Evolutionary conservation across 2,329 filamentous ascomycete species (phyloP).

Genomic region (Scleromitrula shiraiana): DNA sequence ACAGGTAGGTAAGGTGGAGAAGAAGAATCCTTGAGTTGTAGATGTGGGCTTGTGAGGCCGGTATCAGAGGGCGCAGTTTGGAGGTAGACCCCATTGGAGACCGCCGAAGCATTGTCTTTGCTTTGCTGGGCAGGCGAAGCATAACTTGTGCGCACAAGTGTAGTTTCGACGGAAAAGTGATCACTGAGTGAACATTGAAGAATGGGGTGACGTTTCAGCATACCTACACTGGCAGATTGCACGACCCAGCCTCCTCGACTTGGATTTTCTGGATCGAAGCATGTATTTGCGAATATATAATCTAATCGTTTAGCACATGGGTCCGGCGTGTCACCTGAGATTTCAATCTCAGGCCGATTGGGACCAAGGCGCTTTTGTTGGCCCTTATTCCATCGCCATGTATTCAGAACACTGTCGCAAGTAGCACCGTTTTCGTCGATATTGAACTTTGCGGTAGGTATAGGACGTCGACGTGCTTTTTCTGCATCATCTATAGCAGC

Average conservation of each 20-base stretch:
- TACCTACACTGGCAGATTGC: constrained; percentile 62
- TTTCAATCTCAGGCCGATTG: constrained; percentile 49
- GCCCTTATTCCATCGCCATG: constrained; percentile 79
- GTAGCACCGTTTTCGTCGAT: constrained; percentile 75
- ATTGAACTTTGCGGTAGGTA: constrained; percentile 74
- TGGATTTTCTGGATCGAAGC: constrained; percentile 28
- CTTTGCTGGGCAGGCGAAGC: constrained; percentile 11
- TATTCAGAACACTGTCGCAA: constrained; percentile 79
- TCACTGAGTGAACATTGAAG: constrained; percentile 85
- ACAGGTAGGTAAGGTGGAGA: constrained; percentile 33
- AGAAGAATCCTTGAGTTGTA: constrained; percentile 17
- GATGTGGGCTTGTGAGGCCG: background rate
- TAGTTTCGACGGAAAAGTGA: constrained; percentile 86
- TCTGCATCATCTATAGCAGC: constrained; percentile 61
- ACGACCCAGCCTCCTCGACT: constrained; percentile 54
- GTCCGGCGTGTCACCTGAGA: constrained; percentile 61
- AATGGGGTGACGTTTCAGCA: constrained; percentile 73
- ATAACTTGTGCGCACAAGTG: constrained; percentile 39
- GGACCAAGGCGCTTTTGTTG: constrained; percentile 60
- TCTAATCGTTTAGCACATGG: constrained; percentile 79
- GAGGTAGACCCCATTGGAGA: constrained; percentile 24
- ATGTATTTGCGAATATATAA: constrained; percentile 78
- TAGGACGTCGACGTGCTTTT: constrained; percentile 52
- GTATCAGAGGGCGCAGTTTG: constrained; percentile 16
- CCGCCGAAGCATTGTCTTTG: constrained; percentile 16